Evolutionary conservation across 148 eudicot genomes (phyloP).

Genomic region (Euryodendron excelsum): DNA sequence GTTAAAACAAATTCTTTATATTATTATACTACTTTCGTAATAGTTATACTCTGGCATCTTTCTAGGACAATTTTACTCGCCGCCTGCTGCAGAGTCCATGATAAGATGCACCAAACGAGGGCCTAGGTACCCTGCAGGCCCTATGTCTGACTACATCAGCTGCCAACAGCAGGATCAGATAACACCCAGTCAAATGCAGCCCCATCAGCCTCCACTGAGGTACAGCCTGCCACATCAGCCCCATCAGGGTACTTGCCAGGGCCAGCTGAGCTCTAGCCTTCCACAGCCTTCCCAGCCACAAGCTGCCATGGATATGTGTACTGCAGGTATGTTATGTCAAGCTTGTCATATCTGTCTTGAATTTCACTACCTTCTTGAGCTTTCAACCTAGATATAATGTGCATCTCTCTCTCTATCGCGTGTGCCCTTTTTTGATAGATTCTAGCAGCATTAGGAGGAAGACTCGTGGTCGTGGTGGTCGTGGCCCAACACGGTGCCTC

Average conservation of each 20-base stretch:
- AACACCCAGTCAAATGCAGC: slow-evolving; percentile 6
- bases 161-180: slow-evolving; percentile 18
- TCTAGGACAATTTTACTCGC: slow-evolving; percentile 12
- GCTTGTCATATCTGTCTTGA: neutral
- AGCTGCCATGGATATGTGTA: neutral
- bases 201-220: slow-evolving; percentile 8
- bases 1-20: neutral
- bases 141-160: slow-evolving; percentile 13
- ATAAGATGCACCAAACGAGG: slow-evolving; percentile 18
- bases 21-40: neutral
- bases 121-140: slow-evolving; percentile 10
- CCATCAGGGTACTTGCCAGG: slow-evolving; percentile 15
- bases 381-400: neutral
- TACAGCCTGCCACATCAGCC: slow-evolving; percentile 2
- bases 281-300: slow-evolving; percentile 4
- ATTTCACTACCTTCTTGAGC: neutral
- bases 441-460: slow-evolving; percentile 18
- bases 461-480: slow-evolving; percentile 17
- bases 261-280: slow-evolving; percentile 13
- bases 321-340: slow-evolving; percentile 12
- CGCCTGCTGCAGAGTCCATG: slow-evolving; percentile 25
- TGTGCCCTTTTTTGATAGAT: neutral
- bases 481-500: slow-evolving; percentile 29
- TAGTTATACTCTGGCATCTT: neutral
- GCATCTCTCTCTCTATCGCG: neutral